phyloP scores from a whole-genome alignment of 768 basidiomycete genomes.

The Infundibulicybe gibba region DNA sequence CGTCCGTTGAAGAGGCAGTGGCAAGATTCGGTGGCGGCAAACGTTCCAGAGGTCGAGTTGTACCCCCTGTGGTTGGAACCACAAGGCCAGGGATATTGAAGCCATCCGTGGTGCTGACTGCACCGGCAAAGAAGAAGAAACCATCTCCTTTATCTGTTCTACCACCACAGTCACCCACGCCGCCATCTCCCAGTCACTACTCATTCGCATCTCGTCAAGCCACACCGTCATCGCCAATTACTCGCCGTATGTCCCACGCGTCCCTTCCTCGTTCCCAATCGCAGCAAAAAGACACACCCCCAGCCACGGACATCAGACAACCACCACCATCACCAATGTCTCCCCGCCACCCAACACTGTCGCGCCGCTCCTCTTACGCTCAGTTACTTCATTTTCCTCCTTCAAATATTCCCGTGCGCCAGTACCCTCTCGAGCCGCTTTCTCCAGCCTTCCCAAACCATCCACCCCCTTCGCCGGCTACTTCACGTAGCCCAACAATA shows the following conservation, averaged over 20 bases:
- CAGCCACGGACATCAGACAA: conserved; percentile 9
- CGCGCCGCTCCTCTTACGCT: conserved; percentile 18
- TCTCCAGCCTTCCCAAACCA: conserved; percentile 3
- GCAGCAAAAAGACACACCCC: conserved; percentile 8
- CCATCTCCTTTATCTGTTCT: conserved; percentile 27
- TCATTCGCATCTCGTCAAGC: not conserved
- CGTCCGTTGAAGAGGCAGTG: conserved; percentile 41
- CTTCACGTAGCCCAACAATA: conserved; percentile 12
- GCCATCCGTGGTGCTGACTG: conserved; percentile 15
- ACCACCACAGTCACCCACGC: conserved; percentile 15
- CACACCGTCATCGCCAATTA: conserved; percentile 1
- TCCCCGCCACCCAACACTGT: conserved; percentile 14
- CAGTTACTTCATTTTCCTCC: conserved; percentile 13
- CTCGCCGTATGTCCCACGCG: conserved; percentile 16
- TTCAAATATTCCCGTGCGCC: conserved; percentile 7
- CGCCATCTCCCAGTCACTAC: conserved; percentile 7
- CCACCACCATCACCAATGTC: conserved; percentile 20
- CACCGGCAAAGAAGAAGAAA: conserved; percentile 25
- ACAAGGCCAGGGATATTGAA: conserved; percentile 14
- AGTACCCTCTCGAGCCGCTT: conserved; percentile 2
- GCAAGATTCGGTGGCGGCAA: conserved; percentile 30
- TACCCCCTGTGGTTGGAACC: not conserved
- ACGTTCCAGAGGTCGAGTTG: conserved; percentile 1
- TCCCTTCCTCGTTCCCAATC: conserved; percentile 14
- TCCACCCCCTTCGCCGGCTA: conserved; percentile 4